Evolutionary conservation across 106 monocot genomes (phyloP).

Genomic region (Platanthera zijinensis): DNA sequence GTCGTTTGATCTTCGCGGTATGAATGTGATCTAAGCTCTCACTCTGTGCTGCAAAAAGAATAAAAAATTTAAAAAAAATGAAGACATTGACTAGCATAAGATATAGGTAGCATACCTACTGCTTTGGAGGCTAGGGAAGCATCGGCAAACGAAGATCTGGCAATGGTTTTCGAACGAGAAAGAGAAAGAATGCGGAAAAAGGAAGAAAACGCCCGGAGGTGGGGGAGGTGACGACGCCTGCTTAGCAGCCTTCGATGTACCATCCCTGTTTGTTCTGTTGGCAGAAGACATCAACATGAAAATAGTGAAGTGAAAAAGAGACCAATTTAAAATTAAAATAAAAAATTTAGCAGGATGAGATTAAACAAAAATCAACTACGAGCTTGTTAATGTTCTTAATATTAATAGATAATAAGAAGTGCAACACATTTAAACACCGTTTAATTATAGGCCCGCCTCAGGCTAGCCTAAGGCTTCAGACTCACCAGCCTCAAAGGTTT

Average conservation of each 20-base stretch:
- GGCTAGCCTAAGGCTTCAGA: too few relatives aligned
- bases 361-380: too few relatives aligned
- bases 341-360: too few relatives aligned
- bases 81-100: not conserved
- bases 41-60: not conserved
- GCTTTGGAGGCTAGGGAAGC: not conserved
- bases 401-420: too few relatives aligned
- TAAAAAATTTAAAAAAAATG: not conserved
- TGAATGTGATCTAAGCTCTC: not conserved
- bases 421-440: too few relatives aligned
- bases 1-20: not conserved
- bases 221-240: slow-evolving; percentile 10
- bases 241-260: slow-evolving; percentile 8
- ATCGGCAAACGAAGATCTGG: slow-evolving; percentile 6
- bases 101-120: not conserved
- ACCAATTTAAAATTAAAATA: too few relatives aligned
- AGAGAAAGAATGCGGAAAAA: slow-evolving; percentile 19
- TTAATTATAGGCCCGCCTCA: too few relatives aligned
- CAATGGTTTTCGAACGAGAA: not conserved
- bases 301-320: too few relatives aligned
- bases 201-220: slow-evolving; percentile 19
- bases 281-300: too few relatives aligned
- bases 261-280: not conserved
- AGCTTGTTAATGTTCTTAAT: too few relatives aligned
- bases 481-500: too few relatives aligned